These are phyloP conservation scores for Thelephora terrestris DNA, from an alignment of 1,284 basidiomycete genomes.

Conservation along the genomic window DNA sequence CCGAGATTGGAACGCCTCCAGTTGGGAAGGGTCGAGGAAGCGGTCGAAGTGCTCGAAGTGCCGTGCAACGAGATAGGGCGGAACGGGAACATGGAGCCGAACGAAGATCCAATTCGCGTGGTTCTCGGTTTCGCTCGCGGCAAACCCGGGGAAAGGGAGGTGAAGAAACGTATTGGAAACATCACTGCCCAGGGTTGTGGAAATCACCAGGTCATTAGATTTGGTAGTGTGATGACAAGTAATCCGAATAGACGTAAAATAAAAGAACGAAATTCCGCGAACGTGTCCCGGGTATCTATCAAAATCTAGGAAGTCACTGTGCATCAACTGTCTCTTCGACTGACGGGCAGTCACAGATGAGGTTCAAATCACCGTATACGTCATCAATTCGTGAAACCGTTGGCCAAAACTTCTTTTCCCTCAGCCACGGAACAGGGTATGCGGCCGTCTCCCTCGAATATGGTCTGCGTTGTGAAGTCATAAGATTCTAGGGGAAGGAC, in stretches of 20 bases:
- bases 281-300: too few relatives aligned
- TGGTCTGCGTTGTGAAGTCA: slow-evolving; percentile 38
- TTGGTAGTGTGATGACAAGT: too few relatives aligned
- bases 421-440: slow-evolving; percentile 73
- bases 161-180: slow-evolving; percentile 37
- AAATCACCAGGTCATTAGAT: slow-evolving; percentile 9
- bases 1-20: slow-evolving; percentile 70
- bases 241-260: too few relatives aligned
- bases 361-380: slow-evolving; percentile 76
- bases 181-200: slow-evolving; percentile 49
- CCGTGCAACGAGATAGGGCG: slow-evolving; percentile 58
- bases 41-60: slow-evolving; percentile 50
- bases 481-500: not conserved
- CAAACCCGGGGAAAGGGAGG: slow-evolving; percentile 32
- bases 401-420: slow-evolving; percentile 91
- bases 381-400: slow-evolving; percentile 85
- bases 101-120: slow-evolving; percentile 37
- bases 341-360: slow-evolving; percentile 82
- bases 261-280: too few relatives aligned
- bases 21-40: slow-evolving; percentile 55
- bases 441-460: slow-evolving; percentile 82
- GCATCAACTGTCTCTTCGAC: slow-evolving; percentile 59
- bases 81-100: slow-evolving; percentile 31
- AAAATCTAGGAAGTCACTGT: too few relatives aligned
- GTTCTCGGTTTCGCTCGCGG: slow-evolving; percentile 43